phyloP scores from a whole-genome alignment of 495 filamentous ascomycete species.

The Penicillium roqueforti region DNA sequence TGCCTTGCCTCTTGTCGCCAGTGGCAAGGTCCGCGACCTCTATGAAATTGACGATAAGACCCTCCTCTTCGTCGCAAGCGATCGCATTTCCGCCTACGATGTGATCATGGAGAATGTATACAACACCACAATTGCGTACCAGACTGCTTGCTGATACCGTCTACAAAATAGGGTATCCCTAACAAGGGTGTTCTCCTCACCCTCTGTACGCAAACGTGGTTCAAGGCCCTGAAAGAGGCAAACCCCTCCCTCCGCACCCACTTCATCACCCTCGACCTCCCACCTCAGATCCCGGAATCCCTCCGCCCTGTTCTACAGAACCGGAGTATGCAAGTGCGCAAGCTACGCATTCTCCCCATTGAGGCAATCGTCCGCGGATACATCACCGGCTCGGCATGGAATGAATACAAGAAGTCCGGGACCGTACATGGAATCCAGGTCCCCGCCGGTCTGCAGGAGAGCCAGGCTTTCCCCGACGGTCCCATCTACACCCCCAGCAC shows the following conservation, averaged over 20 bases:
- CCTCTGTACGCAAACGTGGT: conserved; percentile 81
- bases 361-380: conserved; percentile 93
- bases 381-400: conserved; percentile 90
- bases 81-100: conserved; percentile 94
- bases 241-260: conserved; percentile 72
- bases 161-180: conserved; percentile 62
- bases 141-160: neutral
- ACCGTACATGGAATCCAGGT: conserved; percentile 79
- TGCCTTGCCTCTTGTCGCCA: conserved; percentile 52
- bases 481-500: conserved; percentile 88
- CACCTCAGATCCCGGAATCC: conserved; percentile 46
- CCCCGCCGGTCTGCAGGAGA: conserved; percentile 63
- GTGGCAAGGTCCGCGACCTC: conserved; percentile 80
- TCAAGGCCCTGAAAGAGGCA: conserved; percentile 60
- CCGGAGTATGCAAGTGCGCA: conserved; percentile 80
- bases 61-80: conserved; percentile 82
- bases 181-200: conserved; percentile 83
- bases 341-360: conserved; percentile 75
- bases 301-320: conserved; percentile 54
- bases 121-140: conserved; percentile 4
- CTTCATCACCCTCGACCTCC: conserved; percentile 66
- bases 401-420: conserved; percentile 65
- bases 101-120: conserved; percentile 79
- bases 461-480: conserved; percentile 61
- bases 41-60: conserved; percentile 71